These are phyloP conservation scores for Fomes fomentarius DNA, from an alignment of 1,284 basidiomycete species.

Conservation along the genomic window DNA sequence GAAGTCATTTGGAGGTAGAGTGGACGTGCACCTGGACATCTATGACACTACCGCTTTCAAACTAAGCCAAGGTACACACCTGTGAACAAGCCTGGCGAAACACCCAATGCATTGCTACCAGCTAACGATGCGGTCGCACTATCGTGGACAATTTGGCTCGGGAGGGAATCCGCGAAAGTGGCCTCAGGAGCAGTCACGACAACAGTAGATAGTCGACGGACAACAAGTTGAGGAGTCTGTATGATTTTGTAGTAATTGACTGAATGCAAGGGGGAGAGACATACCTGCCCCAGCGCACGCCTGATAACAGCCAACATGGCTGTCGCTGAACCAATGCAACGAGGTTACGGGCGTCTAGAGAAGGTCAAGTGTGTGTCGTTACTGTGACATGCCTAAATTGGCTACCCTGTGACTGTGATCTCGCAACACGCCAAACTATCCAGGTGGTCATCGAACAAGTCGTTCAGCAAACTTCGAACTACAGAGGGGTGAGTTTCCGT, in stretches of 20 bases:
- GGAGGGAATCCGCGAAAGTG: not conserved
- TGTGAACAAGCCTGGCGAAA: not conserved
- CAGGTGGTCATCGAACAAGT: constrained; percentile 22
- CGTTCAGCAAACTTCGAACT: constrained; percentile 36
- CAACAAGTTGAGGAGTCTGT: constrained; percentile 17
- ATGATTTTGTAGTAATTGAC: not conserved
- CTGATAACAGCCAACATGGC: constrained; percentile 34
- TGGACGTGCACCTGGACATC: constrained; percentile 45
- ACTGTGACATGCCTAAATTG: constrained; percentile 7
- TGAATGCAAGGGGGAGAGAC: not conserved
- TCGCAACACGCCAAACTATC: constrained; percentile 15
- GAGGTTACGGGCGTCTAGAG: constrained; percentile 1
- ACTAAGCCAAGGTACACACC: not conserved
- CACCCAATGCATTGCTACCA: not conserved
- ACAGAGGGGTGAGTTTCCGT: constrained; percentile 44
- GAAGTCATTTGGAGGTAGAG: constrained; percentile 63
- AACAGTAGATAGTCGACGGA: constrained; percentile 22
- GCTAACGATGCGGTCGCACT: not conserved
- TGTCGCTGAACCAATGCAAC: constrained; percentile 7
- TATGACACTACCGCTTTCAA: not conserved
- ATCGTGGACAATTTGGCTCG: constrained; percentile 7
- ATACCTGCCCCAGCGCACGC: constrained; percentile 31
- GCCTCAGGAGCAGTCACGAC: constrained; percentile 6
- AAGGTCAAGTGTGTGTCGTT: not conserved
- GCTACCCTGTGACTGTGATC: constrained; percentile 4